A percentile compares a stretch with the other conserved stretches of the same genome.
phyloP scores from a whole-genome alignment of 2,329 filamentous ascomycete species.

The Biscogniauxia mediterranea region DNA sequence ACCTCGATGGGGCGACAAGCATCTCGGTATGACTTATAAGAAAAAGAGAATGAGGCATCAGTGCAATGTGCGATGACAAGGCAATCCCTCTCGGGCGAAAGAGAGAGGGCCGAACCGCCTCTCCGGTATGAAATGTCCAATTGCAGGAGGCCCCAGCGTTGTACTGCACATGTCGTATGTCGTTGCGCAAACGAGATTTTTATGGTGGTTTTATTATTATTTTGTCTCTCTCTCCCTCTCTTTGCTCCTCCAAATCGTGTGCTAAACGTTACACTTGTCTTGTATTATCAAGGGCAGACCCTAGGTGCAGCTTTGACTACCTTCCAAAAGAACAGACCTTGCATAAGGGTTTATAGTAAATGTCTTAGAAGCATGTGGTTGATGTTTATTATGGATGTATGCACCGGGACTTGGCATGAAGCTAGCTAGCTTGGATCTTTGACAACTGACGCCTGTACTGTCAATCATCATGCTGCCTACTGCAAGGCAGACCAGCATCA shows the following conservation, averaged over 20 bases:
- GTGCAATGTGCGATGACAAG: background rate
- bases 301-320: background rate
- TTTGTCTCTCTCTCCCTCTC: too few relatives aligned
- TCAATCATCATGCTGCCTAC: too few relatives aligned
- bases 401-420: background rate
- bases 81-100: background rate
- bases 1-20: background rate
- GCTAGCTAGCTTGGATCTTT: background rate
- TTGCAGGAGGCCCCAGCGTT: background rate
- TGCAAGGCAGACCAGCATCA: background rate
- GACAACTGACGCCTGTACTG: background rate
- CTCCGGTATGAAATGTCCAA: background rate
- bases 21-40: background rate
- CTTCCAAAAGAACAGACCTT: background rate
- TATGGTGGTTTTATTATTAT: too few relatives aligned
- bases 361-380: background rate
- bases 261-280: background rate
- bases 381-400: background rate
- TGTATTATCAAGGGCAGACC: background rate
- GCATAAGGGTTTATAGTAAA: background rate
- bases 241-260: background rate
- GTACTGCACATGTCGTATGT: background rate
- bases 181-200: too few relatives aligned
- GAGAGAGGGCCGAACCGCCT: background rate
- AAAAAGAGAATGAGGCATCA: background rate